Evolutionary conservation across 805 yeast genomes (phyloP), one percentile per base, ranked within the genome.

Genomic region (Zygosaccharomyces siamensis): DNA sequence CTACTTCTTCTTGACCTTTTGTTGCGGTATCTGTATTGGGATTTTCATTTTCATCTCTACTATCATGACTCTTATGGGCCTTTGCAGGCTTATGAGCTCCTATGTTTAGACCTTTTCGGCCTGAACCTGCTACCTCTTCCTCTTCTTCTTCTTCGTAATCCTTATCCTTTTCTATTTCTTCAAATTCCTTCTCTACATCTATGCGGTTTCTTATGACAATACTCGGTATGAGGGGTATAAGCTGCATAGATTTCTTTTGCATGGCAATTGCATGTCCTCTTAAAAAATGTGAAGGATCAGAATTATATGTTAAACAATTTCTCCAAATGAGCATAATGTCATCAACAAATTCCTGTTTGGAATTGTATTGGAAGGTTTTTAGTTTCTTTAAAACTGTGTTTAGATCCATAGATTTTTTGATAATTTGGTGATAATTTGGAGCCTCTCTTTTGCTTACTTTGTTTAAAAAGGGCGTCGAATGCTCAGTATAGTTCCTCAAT

Each of bases 401-500:
- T 56, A 93, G 73, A 63, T 93, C 99, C 99, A 93, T 93, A 20
- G 99, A 98, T 49, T 79, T 80, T 59, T 89, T 90, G 60, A 93
- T 92, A 37, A 93, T 76, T 48, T 84, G 83, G 55, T 89, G 89
- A 68, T 93, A 93, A 63, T 93, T 93, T 6, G 99, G 99, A 0
- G 99, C 99, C 61, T 93, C 99, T 48, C 99, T 77, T 64, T 93
- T 93, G 50, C 93, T 88, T n/a, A 93, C 99, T 62, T 88, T 87
- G 69, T 90, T 93, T 56, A 93, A 73, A 62, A 93, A 93, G 0
- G 98, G 96, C 1, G 97, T 89, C 0, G 97, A 89, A 68, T 93
- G 98, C 61, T 93, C 97, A 0, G 99, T 92, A 57, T 85, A 88
- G 5, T 92, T 87, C 61, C 99, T 77, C 28, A 93, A 71, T 59